Conservation (phyloP, 768 basidiomycete genomes). For the Leccinum imitatum region DNA sequence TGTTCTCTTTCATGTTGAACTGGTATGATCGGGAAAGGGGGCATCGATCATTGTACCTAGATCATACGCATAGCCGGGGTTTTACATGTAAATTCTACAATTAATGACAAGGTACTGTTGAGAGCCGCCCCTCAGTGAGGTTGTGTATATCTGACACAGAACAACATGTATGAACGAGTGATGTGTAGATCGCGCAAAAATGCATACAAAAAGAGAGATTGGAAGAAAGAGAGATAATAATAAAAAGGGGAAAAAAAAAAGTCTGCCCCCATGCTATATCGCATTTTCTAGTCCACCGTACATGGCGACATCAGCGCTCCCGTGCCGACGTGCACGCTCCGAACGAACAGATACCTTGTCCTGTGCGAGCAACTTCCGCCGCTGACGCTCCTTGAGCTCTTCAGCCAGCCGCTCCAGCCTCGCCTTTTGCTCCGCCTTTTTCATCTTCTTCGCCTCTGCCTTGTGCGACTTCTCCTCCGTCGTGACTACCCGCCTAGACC, state of each 20-base stretch:
- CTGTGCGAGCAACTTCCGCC: constrained; percentile 29
- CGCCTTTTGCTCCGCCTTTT: constrained; percentile 42
- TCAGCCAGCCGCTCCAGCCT: constrained; percentile 44
- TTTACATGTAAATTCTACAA: constrained; percentile 31
- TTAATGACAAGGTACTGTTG: constrained; percentile 23
- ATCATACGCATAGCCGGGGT: constrained; percentile 17
- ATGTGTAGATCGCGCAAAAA: constrained; percentile 17
- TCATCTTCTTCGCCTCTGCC: constrained; percentile 42
- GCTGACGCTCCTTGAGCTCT: constrained; percentile 41
- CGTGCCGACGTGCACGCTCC: constrained; percentile 21
- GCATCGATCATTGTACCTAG: constrained; percentile 9
- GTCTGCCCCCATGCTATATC: constrained; percentile 15
- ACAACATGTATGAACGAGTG: constrained; percentile 17
- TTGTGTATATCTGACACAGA: neutral
- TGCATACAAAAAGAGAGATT: constrained; percentile 4
- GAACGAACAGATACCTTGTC: constrained; percentile 36
- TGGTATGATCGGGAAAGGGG: constrained; percentile 2
- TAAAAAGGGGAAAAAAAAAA: neutral
- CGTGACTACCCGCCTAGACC: constrained; percentile 25
- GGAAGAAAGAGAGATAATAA: neutral
- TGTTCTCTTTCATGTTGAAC: neutral
- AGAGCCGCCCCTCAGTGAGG: neutral
- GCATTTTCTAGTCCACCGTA: constrained; percentile 31
- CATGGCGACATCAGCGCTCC: constrained; percentile 31
- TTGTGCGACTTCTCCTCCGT: constrained; percentile 44